A percentile compares a stretch with the other conserved stretches of the same genome.
phyloP scores from a whole-genome alignment of 2,329 filamentous ascomycete species.

The Paecilomyces fulvus region DNA sequence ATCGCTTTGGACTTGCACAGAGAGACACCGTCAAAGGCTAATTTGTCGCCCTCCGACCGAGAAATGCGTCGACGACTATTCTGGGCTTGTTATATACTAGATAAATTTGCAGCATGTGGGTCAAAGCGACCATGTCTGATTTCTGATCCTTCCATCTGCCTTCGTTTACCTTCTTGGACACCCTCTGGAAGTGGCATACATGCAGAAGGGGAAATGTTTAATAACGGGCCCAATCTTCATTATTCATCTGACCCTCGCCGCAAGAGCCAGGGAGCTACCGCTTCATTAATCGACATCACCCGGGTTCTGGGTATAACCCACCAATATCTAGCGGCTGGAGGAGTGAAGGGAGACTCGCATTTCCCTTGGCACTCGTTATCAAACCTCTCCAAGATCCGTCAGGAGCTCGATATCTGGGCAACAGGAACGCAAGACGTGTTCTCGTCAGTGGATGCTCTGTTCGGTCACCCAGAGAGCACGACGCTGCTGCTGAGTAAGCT shows the following conservation, averaged over 20 bases:
- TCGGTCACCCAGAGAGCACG: constrained; percentile 70
- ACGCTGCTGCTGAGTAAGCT: constrained; percentile 75
- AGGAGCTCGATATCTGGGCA: constrained; percentile 78
- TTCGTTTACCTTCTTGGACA: constrained; percentile 69
- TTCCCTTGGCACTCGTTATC: constrained; percentile 87
- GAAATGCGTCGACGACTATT: constrained; percentile 74
- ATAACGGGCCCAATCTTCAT: constrained; percentile 67
- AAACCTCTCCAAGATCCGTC: constrained; percentile 74
- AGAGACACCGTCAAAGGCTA: constrained; percentile 57
- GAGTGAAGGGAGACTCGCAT: constrained; percentile 81
- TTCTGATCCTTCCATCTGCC: constrained; percentile 63
- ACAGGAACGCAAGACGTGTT: constrained; percentile 73
- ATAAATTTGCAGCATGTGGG: constrained; percentile 73
- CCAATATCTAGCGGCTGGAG: constrained; percentile 72
- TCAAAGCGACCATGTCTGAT: constrained; percentile 76
- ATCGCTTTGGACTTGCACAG: constrained; percentile 73
- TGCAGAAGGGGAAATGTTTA: constrained; percentile 72
- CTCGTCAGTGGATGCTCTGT: constrained; percentile 63
- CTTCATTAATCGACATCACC: constrained; percentile 76
- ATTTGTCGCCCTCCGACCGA: constrained; percentile 58
- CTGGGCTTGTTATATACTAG: constrained; percentile 81
- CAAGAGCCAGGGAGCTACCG: constrained; percentile 64
- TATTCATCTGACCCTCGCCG: constrained; percentile 61
- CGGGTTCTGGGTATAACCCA: constrained; percentile 77
- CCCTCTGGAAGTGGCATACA: constrained; percentile 52